phyloP scores from a whole-genome alignment of 1,284 basidiomycete species.

The Leccinum subfulvum region DNA sequence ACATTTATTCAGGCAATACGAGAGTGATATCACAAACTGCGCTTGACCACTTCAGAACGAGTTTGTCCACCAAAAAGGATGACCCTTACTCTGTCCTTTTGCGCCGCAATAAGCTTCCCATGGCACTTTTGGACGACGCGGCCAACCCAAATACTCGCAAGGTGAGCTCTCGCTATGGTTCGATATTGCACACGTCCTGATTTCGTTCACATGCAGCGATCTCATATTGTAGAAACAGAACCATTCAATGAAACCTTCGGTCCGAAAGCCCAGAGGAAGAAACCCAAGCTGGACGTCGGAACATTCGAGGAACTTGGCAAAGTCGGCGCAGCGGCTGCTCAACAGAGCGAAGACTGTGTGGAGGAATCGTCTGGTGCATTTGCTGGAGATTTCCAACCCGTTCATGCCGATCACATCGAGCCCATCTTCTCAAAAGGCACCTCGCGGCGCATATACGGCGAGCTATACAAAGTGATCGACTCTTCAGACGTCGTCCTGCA shows the following conservation, averaged over 20 bases:
- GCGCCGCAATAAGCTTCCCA: constrained; percentile 90
- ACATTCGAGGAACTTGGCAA: constrained; percentile 86
- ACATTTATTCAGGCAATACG: constrained; percentile 74
- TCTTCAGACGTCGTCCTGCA: constrained; percentile 97
- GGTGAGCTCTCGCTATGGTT: constrained; percentile 41
- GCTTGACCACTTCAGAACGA: constrained; percentile 91
- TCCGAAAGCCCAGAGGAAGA: constrained; percentile 89
- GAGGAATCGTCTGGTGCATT: constrained; percentile 21
- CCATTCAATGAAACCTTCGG: constrained; percentile 92
- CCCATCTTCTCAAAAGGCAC: constrained; percentile 93
- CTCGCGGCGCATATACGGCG: constrained; percentile 93
- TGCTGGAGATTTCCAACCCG: constrained; percentile 43
- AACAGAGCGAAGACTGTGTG: constrained; percentile 9
- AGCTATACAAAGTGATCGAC: constrained; percentile 99
- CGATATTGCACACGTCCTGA: constrained; percentile 5
- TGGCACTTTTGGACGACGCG: constrained; percentile 89
- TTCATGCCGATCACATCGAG: constrained; percentile 76
- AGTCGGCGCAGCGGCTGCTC: constrained; percentile 48
- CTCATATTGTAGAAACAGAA: constrained; percentile 93
- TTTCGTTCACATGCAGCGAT: constrained; percentile 47
- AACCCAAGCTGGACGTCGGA: constrained; percentile 79
- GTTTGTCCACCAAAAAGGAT: constrained; percentile 76
- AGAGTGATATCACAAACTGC: constrained; percentile 96
- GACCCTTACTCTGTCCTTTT: constrained; percentile 94
- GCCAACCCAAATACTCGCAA: constrained; percentile 76